Base-by-base conservation (phyloP, 2,329 filamentous ascomycete genomes). In the Blastomyces emzantsi region DNA sequence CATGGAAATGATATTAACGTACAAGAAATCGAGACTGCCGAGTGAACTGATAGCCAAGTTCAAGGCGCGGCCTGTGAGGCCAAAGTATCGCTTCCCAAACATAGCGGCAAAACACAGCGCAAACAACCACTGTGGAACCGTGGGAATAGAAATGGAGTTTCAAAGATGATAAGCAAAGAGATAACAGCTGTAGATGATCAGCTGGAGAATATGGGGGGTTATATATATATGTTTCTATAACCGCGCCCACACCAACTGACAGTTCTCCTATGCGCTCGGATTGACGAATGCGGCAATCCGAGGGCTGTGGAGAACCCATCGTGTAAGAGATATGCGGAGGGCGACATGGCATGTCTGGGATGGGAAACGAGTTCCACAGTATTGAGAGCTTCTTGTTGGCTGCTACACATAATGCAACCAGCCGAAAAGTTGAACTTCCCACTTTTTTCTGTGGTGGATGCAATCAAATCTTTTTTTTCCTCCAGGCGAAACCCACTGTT, bases 21-120 rank as follows among this genome's bases (percentile, higher is more conserved):
- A 58, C 61, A 57, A 45, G 61, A 63, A 63, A 63, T 56, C 41
- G 2, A 63, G 52, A 61, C 61, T 41, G 36, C 49, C 61, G 17
- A 62, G 33, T 13, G 55, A 43, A 28, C 39, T 36, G 61, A 49
- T 58, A 41, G 61, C 39, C 28, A 62, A 25, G 8, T 59, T 59
- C 28, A 59, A 19, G 33, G 28, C 36, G 25, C 43, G 36, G 36
- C 57, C 57, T 47, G n/a, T 43, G 7, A 59, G 43, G 36, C 57
- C 57, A 22, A 59, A 43, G n/a, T 19, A 59, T 13, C 25, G 43
- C 28, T 30, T 19, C 28, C 52, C 52, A 33, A 30, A 55, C 52
- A 55, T 55, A 6, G 19, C 28, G 52, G 33, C 15, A n/a, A 36
- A 19, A 2, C 28, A 55, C 52, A 55, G 52, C 52, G 28, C 52